These are phyloP conservation scores for Cryptococcus sp. DNA, from an alignment of 1,284 basidiomycete genomes.

Conservation along the genomic window DNA sequence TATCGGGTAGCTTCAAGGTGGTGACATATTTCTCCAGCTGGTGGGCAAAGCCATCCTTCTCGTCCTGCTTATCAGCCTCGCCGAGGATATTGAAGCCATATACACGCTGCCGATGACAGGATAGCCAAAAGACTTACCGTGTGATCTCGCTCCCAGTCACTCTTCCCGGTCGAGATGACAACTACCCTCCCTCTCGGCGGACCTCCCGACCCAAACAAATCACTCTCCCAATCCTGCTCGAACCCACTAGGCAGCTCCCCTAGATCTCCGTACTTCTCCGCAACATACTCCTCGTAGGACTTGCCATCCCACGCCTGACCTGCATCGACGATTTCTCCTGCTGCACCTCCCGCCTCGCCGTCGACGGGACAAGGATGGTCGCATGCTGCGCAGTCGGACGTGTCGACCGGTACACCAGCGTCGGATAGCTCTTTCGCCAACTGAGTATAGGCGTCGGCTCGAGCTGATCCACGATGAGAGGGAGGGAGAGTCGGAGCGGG, in stretches of 20 bases:
- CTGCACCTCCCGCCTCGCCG: slow-evolving; percentile 24
- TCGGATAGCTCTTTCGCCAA: slow-evolving; percentile 45
- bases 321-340: slow-evolving; percentile 16
- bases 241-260: slow-evolving; percentile 65
- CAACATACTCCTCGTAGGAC: slow-evolving; percentile 28
- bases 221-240: slow-evolving; percentile 67
- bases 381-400: slow-evolving; percentile 66
- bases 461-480: slow-evolving; percentile 22
- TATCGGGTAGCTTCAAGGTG: slow-evolving; percentile 6
- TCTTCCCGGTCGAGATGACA: slow-evolving; percentile 79
- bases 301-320: slow-evolving; percentile 30
- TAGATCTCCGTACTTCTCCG: slow-evolving; percentile 54
- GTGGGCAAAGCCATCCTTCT: slow-evolving; percentile 61
- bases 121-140: slow-evolving; percentile 43
- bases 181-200: slow-evolving; percentile 73
- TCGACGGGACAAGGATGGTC: slow-evolving; percentile 65
- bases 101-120: too few relatives aligned
- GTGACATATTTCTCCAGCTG: slow-evolving; percentile 48
- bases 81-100: too few relatives aligned
- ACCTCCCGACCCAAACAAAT: slow-evolving; percentile 74
- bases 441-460: slow-evolving; percentile 28
- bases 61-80: slow-evolving; percentile 46
- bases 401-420: slow-evolving; percentile 62
- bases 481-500: slow-evolving; percentile 8
- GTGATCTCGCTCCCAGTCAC: slow-evolving; percentile 76